phyloP scores from a whole-genome alignment of 2,329 filamentous ascomycete genomes.

The Beauveria asiatica region DNA sequence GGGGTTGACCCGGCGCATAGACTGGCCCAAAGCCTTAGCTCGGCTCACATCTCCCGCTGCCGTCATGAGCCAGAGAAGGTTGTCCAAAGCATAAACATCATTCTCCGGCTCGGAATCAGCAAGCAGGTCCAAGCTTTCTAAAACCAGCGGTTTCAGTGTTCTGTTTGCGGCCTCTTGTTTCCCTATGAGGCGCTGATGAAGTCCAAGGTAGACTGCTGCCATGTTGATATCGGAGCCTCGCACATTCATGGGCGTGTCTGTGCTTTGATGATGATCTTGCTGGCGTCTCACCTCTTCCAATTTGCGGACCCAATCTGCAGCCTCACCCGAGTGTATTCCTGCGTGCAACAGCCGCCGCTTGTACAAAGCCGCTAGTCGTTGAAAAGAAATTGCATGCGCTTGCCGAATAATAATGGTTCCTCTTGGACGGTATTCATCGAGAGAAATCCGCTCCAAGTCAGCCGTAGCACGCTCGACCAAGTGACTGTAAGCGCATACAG shows the following conservation, averaged over 20 bases:
- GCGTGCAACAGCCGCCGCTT: constrained; percentile 25
- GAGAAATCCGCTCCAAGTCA: constrained; percentile 28
- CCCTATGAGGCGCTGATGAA: constrained; percentile 28
- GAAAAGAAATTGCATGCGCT: constrained; percentile 32
- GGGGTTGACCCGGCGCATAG: constrained; percentile 29
- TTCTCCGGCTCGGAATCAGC: constrained; percentile 33
- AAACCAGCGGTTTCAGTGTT: constrained; percentile 25
- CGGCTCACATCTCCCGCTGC: constrained; percentile 29
- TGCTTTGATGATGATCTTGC: constrained; percentile 29
- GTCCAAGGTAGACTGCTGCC: constrained; percentile 31
- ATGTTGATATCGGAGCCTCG: constrained; percentile 34
- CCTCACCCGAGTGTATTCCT: constrained; percentile 20
- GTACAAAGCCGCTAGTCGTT: constrained; percentile 30
- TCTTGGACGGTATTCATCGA: constrained; percentile 29
- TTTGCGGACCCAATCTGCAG: constrained; percentile 24
- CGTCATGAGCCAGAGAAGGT: constrained; percentile 30
- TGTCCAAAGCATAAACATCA: constrained; percentile 33
- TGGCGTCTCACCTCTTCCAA: constrained; percentile 28
- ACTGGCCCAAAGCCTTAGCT: constrained; percentile 29
- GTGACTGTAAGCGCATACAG: constrained; percentile 26
- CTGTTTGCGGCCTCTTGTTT: constrained; percentile 19
- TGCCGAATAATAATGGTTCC: constrained; percentile 31
- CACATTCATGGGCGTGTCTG: constrained; percentile 31
- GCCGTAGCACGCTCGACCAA: constrained; percentile 26
- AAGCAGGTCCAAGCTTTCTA: constrained; percentile 29